A percentile compares a stretch with the other conserved stretches of the same genome.
Conservation (phyloP, 2,329 filamentous ascomycete genomes). For the Bipolaris victoriae region DNA sequence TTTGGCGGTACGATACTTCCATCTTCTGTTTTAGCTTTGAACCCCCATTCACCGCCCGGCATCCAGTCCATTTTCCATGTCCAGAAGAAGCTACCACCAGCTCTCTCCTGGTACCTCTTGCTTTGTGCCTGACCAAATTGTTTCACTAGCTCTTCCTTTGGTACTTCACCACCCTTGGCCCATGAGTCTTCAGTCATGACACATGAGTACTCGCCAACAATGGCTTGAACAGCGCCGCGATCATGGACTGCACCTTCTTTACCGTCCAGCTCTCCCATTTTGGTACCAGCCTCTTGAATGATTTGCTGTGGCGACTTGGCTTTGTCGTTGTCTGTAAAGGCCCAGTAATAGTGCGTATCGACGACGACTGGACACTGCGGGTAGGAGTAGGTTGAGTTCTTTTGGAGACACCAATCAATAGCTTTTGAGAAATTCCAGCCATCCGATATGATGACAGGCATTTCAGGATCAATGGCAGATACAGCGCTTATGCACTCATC, state of each 20-base stretch:
- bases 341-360: constrained; percentile 66
- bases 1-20: constrained; percentile 48
- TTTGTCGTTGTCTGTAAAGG: constrained; percentile 61
- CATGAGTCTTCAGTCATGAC: constrained; percentile 60
- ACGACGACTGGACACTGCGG: constrained; percentile 58
- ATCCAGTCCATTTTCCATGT: constrained; percentile 68
- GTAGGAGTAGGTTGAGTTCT: constrained; percentile 45
- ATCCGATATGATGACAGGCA: constrained; percentile 65
- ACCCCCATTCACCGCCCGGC: constrained; percentile 67
- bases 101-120: constrained; percentile 55
- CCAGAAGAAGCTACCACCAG: constrained; percentile 65
- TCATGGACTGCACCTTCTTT: constrained; percentile 57
- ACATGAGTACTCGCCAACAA: constrained; percentile 66
- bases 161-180: constrained; percentile 44
- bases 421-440: constrained; percentile 60
- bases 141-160: constrained; percentile 50
- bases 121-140: constrained; percentile 59
- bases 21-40: constrained; percentile 59
- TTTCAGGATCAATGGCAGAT: constrained; percentile 54
- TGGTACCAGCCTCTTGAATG: constrained; percentile 53
- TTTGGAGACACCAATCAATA: constrained; percentile 54
- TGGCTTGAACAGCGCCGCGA: constrained; percentile 57
- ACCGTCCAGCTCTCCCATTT: constrained; percentile 55
- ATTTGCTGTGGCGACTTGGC: constrained; percentile 60
- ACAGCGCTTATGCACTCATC: constrained; percentile 57